Percentiles rank a stretch among this genome's conserved stretches.
These are phyloP conservation scores for Erythrophleum fordii DNA, from an alignment of 306 rosid genomes.

Conservation along the genomic window DNA sequence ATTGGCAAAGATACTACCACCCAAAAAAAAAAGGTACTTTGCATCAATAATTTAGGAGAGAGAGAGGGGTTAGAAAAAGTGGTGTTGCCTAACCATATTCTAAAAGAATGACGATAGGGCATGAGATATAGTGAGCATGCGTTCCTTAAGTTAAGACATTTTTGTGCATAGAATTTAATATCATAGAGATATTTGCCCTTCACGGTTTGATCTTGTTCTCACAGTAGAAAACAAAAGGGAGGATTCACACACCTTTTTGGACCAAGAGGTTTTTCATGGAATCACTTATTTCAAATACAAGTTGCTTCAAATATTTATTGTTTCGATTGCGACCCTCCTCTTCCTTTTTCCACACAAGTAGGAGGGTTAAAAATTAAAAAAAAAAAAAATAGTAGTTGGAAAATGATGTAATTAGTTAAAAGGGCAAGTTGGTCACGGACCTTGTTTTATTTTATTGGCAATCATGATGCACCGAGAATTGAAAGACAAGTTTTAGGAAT, in stretches of 20 bases:
- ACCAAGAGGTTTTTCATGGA: neutral
- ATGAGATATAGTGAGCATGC: neutral
- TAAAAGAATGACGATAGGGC: neutral
- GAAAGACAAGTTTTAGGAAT: slow-evolving; percentile 33
- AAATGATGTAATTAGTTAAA: slow-evolving; percentile 19
- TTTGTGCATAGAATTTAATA: neutral
- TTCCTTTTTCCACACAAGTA: neutral
- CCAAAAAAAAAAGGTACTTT: neutral
- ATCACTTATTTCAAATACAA: neutral
- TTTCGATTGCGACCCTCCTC: neutral
- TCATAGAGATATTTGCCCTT: neutral
- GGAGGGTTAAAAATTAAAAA: neutral
- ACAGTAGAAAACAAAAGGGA: neutral
- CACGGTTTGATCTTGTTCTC: neutral
- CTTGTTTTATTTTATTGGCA: slow-evolving; percentile 4
- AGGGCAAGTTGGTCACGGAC: slow-evolving; percentile 19
- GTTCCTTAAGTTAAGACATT: neutral
- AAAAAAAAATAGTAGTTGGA: neutral
- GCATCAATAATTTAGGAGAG: neutral
- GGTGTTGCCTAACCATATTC: neutral
- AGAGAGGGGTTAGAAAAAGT: neutral
- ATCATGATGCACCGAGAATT: slow-evolving; percentile 26
- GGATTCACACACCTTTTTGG: neutral
- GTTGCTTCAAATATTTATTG: neutral
- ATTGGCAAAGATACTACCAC: too few relatives aligned